These are phyloP conservation scores for Asterochloris erici DNA, from an alignment of 139 green algal species.

Conservation along the genomic window DNA sequence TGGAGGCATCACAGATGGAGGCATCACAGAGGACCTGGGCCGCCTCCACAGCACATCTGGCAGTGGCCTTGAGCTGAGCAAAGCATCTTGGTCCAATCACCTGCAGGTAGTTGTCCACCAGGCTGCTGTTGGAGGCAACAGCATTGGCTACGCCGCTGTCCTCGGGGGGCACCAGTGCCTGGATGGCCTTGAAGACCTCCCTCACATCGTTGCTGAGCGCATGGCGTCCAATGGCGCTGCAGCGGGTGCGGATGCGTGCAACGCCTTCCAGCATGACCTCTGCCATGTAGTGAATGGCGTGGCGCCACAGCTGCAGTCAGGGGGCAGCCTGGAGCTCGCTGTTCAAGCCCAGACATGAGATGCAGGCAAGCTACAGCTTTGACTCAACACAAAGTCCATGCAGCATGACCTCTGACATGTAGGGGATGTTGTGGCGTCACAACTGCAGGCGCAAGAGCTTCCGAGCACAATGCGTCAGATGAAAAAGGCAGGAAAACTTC, in stretches of 20 bases:
- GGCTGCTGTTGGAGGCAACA: slow-evolving; percentile 22
- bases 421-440: no score
- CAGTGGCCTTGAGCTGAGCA: not conserved
- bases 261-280: slow-evolving; percentile 58
- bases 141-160: not conserved
- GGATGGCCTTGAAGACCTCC: slow-evolving; percentile 29
- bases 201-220: slow-evolving; percentile 31
- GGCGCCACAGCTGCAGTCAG: slow-evolving; percentile 48
- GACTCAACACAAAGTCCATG: no score
- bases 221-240: slow-evolving; percentile 60
- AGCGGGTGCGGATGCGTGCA: slow-evolving; percentile 36
- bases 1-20: no score
- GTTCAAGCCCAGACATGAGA: no score
- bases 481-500: no score
- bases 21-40: no score
- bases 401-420: no score
- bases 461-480: no score
- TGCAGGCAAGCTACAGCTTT: no score
- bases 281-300: slow-evolving; percentile 34
- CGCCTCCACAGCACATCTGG: not conserved
- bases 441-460: no score
- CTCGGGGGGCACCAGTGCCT: not conserved
- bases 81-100: not conserved
- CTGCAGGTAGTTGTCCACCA: slow-evolving; percentile 70
- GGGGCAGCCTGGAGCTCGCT: not conserved